Conservation (phyloP, 164 flowering plant genomes). For the Aristolochia contorta region DNA sequence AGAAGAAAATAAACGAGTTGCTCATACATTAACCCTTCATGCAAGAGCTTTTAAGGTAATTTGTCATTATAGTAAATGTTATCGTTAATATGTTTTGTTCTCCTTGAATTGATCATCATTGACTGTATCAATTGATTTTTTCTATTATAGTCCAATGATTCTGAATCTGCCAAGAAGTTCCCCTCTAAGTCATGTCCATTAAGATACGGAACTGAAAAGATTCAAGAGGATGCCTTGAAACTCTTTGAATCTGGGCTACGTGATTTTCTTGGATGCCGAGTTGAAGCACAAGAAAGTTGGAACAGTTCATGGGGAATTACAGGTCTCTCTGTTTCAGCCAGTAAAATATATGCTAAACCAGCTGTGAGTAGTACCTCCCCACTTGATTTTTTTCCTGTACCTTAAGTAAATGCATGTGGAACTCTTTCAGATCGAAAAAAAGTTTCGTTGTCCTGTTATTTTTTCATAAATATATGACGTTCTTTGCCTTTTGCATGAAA, state of each 20-base stretch:
- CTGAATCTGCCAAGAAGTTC: slow-evolving; percentile 63
- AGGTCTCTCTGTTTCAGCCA: slow-evolving; percentile 72
- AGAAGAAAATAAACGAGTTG: slow-evolving; percentile 74
- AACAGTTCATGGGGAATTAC: slow-evolving; percentile 64
- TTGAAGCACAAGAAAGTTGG: slow-evolving; percentile 27
- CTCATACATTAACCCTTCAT: slow-evolving; percentile 76
- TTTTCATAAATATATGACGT: neutral
- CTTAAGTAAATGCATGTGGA: no score
- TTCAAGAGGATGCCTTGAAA: slow-evolving; percentile 76
- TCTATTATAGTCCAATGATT: slow-evolving; percentile 33
- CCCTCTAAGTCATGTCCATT: slow-evolving; percentile 90
- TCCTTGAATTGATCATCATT: neutral
- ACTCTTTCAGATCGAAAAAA: no score
- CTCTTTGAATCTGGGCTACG: slow-evolving; percentile 74
- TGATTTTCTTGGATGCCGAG: slow-evolving; percentile 51
- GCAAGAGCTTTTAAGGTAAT: slow-evolving; percentile 67
- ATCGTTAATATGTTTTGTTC: neutral
- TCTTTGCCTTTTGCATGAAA: neutral
- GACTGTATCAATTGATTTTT: neutral
- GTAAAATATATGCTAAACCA: slow-evolving; percentile 65
- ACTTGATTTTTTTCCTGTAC: neutral
- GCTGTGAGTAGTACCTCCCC: slow-evolving; percentile 41
- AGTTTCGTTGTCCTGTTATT: no score
- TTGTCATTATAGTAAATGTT: neutral
- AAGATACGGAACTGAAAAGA: slow-evolving; percentile 72